phyloP scores from a whole-genome alignment of 495 filamentous ascomycete species.

The Annulohypoxylon stygium region DNA sequence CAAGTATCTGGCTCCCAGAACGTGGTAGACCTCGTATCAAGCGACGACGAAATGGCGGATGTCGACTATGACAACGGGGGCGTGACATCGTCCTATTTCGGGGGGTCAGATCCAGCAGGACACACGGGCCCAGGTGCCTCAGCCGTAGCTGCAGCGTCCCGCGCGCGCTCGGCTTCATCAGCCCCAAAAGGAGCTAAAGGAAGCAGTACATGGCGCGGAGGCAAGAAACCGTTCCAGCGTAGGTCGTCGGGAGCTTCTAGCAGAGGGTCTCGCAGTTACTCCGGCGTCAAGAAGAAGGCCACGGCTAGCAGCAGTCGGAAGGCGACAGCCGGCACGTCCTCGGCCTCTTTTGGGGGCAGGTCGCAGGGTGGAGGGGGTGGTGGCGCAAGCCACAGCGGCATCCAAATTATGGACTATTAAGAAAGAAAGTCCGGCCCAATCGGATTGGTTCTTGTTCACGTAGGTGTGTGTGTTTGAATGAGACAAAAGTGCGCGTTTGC shows the following conservation, averaged over 20 bases:
- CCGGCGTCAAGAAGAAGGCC: constrained; percentile 53
- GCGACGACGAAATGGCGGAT: constrained; percentile 68
- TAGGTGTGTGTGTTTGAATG: constrained; percentile 21
- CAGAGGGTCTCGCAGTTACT: constrained; percentile 29
- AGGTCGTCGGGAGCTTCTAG: constrained; percentile 47
- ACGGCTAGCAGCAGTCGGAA: constrained; percentile 30
- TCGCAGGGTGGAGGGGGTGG: constrained; percentile 31
- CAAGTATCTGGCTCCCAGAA: constrained; percentile 55
- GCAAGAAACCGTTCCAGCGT: constrained; percentile 41
- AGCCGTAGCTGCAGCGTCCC: constrained; percentile 29
- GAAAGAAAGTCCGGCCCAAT: background rate
- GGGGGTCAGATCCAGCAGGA: constrained; percentile 43
- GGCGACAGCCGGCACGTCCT: constrained; percentile 32
- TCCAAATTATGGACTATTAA: constrained; percentile 50
- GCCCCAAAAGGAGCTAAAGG: constrained; percentile 24
- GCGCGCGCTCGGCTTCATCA: constrained; percentile 33
- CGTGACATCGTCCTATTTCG: constrained; percentile 62
- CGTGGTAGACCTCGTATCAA: constrained; percentile 76
- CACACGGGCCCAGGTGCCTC: constrained; percentile 38
- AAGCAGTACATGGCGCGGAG: constrained; percentile 35
- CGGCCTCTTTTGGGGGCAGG: constrained; percentile 30
- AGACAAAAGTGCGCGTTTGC: constrained; percentile 4
- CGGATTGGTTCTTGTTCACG: no score
- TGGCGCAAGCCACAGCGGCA: constrained; percentile 41
- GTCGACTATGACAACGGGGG: constrained; percentile 60